A percentile compares a stretch with the other conserved stretches of the same genome.
These are phyloP conservation scores for Boletus sensibilis DNA, from an alignment of 768 basidiomycete genomes.

Conservation along the genomic window DNA sequence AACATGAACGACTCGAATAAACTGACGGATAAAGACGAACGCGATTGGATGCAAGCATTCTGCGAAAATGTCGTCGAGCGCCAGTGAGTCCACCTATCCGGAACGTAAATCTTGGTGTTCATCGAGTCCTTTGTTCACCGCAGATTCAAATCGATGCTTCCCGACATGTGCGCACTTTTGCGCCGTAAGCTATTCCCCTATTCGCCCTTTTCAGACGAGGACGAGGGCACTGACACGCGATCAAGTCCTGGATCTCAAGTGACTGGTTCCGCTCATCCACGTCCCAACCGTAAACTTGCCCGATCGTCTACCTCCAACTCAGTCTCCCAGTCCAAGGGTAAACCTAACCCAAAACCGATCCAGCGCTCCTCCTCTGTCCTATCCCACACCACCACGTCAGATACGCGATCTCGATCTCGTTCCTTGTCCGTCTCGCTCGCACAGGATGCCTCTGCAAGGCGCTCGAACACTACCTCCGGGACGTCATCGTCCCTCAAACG, in stretches of 20 bases:
- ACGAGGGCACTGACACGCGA: slow-evolving; percentile 12
- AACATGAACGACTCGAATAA: slow-evolving; percentile 38
- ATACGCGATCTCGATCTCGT: slow-evolving; percentile 49
- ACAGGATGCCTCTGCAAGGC: slow-evolving; percentile 50
- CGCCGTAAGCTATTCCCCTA: slow-evolving; percentile 65
- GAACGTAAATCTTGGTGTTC: not conserved
- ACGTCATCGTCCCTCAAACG: slow-evolving; percentile 46
- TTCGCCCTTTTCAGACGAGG: slow-evolving; percentile 57
- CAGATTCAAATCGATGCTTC: slow-evolving; percentile 57
- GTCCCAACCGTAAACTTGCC: slow-evolving; percentile 11
- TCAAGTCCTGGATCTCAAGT: slow-evolving; percentile 12
- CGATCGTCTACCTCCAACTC: slow-evolving; percentile 13
- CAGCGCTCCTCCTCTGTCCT: slow-evolving; percentile 28
- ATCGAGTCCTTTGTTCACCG: not conserved
- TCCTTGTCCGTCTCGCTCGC: slow-evolving; percentile 71
- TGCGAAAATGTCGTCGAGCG: slow-evolving; percentile 65
- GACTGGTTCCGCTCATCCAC: not conserved
- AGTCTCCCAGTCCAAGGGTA: slow-evolving; percentile 11
- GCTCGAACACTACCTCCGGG: slow-evolving; percentile 33
- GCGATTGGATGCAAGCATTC: slow-evolving; percentile 77
- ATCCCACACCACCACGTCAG: slow-evolving; percentile 17
- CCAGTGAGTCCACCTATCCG: slow-evolving; percentile 42
- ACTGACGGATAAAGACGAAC: slow-evolving; percentile 29
- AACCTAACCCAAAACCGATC: slow-evolving; percentile 4
- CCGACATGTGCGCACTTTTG: slow-evolving; percentile 55